phyloP scores from a whole-genome alignment of 2,329 filamentous ascomycete genomes.

The Dothideomycetes sp. region DNA sequence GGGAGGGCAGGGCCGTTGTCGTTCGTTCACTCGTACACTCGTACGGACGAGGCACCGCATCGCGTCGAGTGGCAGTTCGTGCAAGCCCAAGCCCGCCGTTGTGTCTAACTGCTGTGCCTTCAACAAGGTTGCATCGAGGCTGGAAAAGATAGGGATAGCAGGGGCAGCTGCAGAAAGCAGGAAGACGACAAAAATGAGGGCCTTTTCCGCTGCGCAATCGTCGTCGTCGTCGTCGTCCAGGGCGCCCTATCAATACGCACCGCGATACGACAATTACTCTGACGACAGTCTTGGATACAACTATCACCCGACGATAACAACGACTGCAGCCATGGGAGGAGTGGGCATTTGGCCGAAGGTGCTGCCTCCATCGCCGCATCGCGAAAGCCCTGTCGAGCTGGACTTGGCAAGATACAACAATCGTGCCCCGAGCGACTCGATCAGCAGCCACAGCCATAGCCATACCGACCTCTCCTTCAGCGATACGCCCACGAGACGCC shows the following conservation, averaged over 20 bases:
- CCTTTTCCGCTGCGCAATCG: constrained; percentile 3
- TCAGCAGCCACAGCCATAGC: too few species aligned
- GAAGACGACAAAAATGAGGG: constrained; percentile 2
- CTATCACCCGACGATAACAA: constrained; percentile 8
- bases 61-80: constrained; percentile 8
- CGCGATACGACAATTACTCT: not conserved
- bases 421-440: constrained; percentile 6
- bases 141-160: too few species aligned
- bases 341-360: constrained; percentile 14
- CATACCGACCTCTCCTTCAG: constrained; percentile 1
- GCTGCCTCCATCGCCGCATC: constrained; percentile 2
- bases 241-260: constrained; percentile 1
- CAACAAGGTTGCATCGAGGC: constrained; percentile 5
- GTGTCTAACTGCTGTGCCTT: constrained; percentile 2
- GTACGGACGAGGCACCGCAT: not conserved
- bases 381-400: constrained; percentile 16
- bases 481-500: constrained; percentile 2
- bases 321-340: constrained; percentile 5
- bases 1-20: too few species aligned
- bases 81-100: constrained; percentile 3
- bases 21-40: too few species aligned
- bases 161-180: too few species aligned
- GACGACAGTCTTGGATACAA: constrained; percentile 12
- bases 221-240: not conserved
- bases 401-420: constrained; percentile 15